Conservation (phyloP, 768 basidiomycete species). For the Psilocybe azurescens region DNA sequence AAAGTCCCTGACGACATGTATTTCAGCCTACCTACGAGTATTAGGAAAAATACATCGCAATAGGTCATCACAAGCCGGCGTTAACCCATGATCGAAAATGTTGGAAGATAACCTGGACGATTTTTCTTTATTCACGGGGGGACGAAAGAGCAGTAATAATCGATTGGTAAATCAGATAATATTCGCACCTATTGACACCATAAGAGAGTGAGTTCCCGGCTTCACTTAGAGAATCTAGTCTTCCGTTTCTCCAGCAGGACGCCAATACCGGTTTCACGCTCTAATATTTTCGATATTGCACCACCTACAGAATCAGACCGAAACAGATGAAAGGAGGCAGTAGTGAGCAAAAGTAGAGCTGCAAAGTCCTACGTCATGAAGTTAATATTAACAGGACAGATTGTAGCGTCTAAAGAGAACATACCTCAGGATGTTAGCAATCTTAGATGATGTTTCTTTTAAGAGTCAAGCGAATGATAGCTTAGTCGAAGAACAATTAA, state of each 20-base stretch:
- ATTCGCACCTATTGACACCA: too few species aligned
- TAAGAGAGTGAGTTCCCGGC: conserved; percentile 9
- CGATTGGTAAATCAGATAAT: neutral
- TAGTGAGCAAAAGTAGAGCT: conserved; percentile 47
- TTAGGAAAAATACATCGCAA: too few species aligned
- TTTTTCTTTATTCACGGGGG: neutral
- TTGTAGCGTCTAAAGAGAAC: conserved; percentile 8
- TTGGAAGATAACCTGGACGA: too few species aligned
- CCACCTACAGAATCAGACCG: conserved; percentile 32
- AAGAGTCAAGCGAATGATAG: conserved; percentile 56
- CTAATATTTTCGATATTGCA: conserved; percentile 32
- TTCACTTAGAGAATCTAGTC: conserved; percentile 20
- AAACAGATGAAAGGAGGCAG: conserved; percentile 41
- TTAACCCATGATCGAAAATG: too few species aligned
- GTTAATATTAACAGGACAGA: neutral
- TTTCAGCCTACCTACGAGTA: too few species aligned
- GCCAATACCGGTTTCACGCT: conserved; percentile 38
- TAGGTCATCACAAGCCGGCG: too few species aligned
- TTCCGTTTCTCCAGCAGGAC: conserved; percentile 12
- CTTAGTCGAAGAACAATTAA: conserved; percentile 30
- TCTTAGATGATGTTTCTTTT: conserved; percentile 44
- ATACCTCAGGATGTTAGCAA: conserved; percentile 59
- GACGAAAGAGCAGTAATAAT: neutral
- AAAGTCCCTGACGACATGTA: too few species aligned
- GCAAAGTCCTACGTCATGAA: conserved; percentile 42